These are phyloP conservation scores for Xylaria telfairii DNA, from an alignment of 495 filamentous ascomycete genomes.

Conservation along the genomic window DNA sequence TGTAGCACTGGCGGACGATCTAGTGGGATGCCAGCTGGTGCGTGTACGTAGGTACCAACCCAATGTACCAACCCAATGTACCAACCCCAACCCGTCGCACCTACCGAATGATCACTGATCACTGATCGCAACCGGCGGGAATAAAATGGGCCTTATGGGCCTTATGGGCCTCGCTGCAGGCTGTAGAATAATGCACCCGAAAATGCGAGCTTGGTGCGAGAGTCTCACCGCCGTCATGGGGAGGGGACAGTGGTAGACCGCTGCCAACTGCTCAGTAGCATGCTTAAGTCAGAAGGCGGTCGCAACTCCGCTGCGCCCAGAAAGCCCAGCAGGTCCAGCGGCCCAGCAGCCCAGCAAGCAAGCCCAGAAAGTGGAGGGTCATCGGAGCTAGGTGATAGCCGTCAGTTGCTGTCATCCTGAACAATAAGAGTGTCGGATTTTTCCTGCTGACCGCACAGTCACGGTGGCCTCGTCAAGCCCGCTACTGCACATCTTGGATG, in stretches of 20 bases:
- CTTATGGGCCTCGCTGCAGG: conserved; percentile 18
- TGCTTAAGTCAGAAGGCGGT: conserved; percentile 39
- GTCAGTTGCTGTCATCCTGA: conserved; percentile 21
- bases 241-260: conserved; percentile 15
- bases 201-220: conserved; percentile 21
- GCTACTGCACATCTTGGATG: conserved; percentile 25
- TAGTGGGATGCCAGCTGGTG: background rate
- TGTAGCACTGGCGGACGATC: conserved; percentile 8
- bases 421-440: conserved; percentile 27
- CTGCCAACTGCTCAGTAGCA: conserved; percentile 11
- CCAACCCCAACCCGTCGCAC: too few species aligned
- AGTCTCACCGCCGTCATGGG: conserved; percentile 24
- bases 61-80: too few species aligned
- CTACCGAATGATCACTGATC: too few species aligned
- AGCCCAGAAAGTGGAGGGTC: conserved; percentile 31
- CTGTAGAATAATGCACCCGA: conserved; percentile 23
- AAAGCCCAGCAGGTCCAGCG: too few species aligned
- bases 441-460: conserved; percentile 28
- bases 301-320: conserved; percentile 19
- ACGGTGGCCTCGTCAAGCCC: conserved; percentile 26
- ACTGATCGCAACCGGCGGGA: conserved; percentile 17
- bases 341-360: too few species aligned
- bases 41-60: background rate
- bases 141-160: conserved; percentile 1
- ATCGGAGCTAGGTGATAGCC: conserved; percentile 34